Evolutionary conservation across 2,329 filamentous ascomycete species (phyloP).

Genomic region (Fusarium nematophilum): DNA sequence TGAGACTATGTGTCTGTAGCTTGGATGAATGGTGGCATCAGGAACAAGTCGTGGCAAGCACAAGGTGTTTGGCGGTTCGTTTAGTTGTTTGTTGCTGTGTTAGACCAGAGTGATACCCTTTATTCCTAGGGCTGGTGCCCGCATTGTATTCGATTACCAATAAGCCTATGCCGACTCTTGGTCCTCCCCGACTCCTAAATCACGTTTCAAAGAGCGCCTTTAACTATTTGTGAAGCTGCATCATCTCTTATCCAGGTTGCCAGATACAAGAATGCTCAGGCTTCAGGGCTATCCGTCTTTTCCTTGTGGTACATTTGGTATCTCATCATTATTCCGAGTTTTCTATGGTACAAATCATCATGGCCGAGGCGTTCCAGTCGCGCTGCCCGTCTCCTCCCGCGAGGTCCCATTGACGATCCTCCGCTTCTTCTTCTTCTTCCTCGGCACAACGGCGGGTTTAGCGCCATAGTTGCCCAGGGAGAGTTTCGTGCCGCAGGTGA

Average conservation of each 20-base stretch:
- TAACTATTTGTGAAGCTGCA: too few species aligned
- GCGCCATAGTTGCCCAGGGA: slow-evolving; percentile 80
- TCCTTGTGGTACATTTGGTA: slow-evolving; percentile 12
- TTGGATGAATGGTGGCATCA: neutral
- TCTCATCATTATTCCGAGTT: slow-evolving; percentile 46
- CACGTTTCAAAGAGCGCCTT: too few species aligned
- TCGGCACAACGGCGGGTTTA: slow-evolving; percentile 79
- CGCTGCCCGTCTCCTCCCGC: slow-evolving; percentile 68
- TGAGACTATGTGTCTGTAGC: neutral
- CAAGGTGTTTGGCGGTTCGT: neutral
- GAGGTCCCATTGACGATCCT: slow-evolving; percentile 64
- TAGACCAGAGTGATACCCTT: slow-evolving; percentile 43
- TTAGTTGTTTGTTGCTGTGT: slow-evolving; percentile 1
- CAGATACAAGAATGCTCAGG: too few species aligned
- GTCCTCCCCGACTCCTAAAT: too few species aligned
- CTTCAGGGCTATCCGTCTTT: too few species aligned
- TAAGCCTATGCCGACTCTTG: too few species aligned
- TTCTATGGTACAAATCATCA: slow-evolving; percentile 26
- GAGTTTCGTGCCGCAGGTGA: slow-evolving; percentile 85
- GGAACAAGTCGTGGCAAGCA: neutral
- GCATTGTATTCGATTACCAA: neutral
- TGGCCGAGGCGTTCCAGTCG: slow-evolving; percentile 67
- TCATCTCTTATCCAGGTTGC: too few species aligned
- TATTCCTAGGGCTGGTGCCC: slow-evolving; percentile 36
- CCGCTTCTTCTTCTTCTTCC: slow-evolving; percentile 83